Evolutionary conservation across 2,329 filamentous ascomycete species (phyloP).

Genomic region (Drechslerella stenobrocha): DNA sequence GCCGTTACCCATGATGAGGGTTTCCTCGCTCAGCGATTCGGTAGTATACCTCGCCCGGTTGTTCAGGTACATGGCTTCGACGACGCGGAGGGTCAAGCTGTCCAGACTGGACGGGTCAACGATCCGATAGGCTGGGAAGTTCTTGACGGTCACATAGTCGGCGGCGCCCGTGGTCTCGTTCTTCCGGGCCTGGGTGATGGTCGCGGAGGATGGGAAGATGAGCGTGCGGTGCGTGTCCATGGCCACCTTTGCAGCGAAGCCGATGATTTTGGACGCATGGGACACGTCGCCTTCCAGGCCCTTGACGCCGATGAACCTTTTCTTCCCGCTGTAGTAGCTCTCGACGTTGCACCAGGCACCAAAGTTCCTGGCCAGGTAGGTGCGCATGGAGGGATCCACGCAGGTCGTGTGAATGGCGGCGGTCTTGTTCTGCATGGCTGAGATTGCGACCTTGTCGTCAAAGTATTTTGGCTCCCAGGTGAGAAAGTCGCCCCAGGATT

Average conservation of each 20-base stretch:
- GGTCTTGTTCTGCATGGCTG: slow-evolving; percentile 22
- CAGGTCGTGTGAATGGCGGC: slow-evolving; percentile 30
- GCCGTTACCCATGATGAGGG: slow-evolving; percentile 43
- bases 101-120: slow-evolving; percentile 32
- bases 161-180: slow-evolving; percentile 32
- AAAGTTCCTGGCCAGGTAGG: slow-evolving; percentile 37
- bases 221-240: slow-evolving; percentile 34
- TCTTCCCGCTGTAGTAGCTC: slow-evolving; percentile 37
- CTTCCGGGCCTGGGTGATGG: slow-evolving; percentile 39
- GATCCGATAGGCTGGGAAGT: slow-evolving; percentile 39
- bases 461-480: slow-evolving; percentile 37
- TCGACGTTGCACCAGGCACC: slow-evolving; percentile 41
- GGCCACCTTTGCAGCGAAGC: slow-evolving; percentile 40
- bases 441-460: slow-evolving; percentile 32
- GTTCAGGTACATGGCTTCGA: slow-evolving; percentile 40
- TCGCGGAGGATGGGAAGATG: slow-evolving; percentile 40
- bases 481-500: slow-evolving; percentile 32
- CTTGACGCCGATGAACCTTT: slow-evolving; percentile 36
- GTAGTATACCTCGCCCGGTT: slow-evolving; percentile 35
- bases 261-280: slow-evolving; percentile 39
- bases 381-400: slow-evolving; percentile 30
- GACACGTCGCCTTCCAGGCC: slow-evolving; percentile 32
- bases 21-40: slow-evolving; percentile 5
- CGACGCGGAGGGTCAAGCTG: slow-evolving; percentile 13
- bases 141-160: slow-evolving; percentile 39